Conservation (phyloP, 305 asterid species). For the Coffea humblotiana region DNA sequence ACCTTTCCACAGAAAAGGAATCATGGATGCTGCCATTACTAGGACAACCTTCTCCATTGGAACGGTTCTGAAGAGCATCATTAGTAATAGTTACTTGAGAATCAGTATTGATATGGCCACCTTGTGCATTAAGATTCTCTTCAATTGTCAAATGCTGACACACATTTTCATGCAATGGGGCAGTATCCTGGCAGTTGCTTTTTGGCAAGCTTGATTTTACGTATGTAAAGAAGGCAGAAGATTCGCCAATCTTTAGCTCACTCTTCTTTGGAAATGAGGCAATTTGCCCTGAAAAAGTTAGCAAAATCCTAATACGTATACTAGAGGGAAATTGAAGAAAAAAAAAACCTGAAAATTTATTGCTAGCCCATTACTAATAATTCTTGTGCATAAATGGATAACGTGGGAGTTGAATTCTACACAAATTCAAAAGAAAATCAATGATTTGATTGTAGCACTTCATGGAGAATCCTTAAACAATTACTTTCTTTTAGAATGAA, state of each 20-base stretch:
- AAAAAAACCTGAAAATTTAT: not conserved
- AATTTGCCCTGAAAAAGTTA: slow-evolving; percentile 45
- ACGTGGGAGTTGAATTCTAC: not conserved
- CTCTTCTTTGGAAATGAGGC: slow-evolving; percentile 61
- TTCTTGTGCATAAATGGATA: not conserved
- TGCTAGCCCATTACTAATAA: not conserved
- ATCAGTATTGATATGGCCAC: slow-evolving; percentile 35
- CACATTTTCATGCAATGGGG: slow-evolving; percentile 31
- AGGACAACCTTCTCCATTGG: slow-evolving; percentile 47
- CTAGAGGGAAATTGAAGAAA: not conserved
- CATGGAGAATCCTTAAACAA: not conserved
- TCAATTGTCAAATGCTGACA: slow-evolving; percentile 29
- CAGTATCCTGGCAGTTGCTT: slow-evolving; percentile 38
- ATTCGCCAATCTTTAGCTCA: slow-evolving; percentile 77
- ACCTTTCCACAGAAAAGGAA: slow-evolving; percentile 52
- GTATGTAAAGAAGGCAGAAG: slow-evolving; percentile 93
- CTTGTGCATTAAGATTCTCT: slow-evolving; percentile 31
- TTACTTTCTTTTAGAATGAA: not conserved
- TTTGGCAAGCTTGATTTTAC: slow-evolving; percentile 68
- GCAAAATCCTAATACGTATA: not conserved
- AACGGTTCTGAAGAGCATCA: slow-evolving; percentile 35
- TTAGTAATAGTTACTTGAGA: slow-evolving; percentile 29
- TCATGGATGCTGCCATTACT: slow-evolving; percentile 45
- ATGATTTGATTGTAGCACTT: not conserved
- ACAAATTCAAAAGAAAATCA: not conserved